These are phyloP conservation scores for Plantago elongata DNA, from an alignment of 257 asterid genomes.

Conservation along the genomic window DNA sequence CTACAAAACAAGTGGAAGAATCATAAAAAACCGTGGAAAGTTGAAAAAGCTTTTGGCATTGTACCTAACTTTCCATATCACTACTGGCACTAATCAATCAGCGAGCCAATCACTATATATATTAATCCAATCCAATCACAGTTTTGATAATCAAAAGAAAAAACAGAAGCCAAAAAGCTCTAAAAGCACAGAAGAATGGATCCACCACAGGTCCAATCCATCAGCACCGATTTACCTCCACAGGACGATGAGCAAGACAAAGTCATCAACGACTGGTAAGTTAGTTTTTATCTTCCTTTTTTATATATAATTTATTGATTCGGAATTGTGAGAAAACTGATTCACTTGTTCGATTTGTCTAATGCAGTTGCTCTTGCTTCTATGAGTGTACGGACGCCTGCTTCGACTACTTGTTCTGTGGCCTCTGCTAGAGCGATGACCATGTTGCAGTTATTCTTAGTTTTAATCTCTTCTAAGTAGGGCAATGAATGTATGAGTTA, in stretches of 20 bases:
- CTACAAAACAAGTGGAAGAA: background rate
- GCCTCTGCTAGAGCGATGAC: too few relatives aligned
- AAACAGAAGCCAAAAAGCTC: background rate
- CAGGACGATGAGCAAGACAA: conserved; percentile 5
- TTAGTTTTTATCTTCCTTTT: too few relatives aligned
- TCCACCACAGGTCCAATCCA: conserved; percentile 11
- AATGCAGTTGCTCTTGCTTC: conserved; percentile 11
- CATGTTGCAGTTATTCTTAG: too few relatives aligned
- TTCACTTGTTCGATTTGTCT: background rate
- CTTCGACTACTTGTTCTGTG: conserved; percentile 10
- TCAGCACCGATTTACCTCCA: background rate
- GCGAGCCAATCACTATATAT: too few relatives aligned
- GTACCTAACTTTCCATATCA: background rate
- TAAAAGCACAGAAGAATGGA: background rate
- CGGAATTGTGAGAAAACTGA: background rate
- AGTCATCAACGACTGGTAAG: background rate
- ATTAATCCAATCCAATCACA: too few relatives aligned
- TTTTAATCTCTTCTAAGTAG: background rate
- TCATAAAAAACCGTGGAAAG: background rate
- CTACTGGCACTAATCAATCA: background rate
- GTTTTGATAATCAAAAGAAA: background rate
- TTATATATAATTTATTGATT: too few relatives aligned
- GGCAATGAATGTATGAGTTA: background rate
- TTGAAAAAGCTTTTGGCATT: background rate
- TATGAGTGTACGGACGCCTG: conserved; percentile 9